Base-by-base conservation (phyloP, 164 flowering plant species). In the Umbellularia californica region DNA sequence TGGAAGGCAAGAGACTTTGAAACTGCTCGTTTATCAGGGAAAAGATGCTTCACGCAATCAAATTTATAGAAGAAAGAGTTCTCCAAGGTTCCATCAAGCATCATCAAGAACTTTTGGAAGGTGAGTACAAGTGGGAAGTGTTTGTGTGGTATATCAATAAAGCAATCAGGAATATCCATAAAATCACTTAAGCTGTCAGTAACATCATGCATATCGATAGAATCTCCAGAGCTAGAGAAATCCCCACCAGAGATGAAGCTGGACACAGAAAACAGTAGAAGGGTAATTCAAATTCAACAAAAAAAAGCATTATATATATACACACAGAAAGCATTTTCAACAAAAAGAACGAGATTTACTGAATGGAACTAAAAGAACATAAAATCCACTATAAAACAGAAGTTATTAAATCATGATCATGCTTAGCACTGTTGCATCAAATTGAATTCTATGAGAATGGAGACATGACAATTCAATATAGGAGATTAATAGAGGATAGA, bases 11-110 rank as follows among this genome's bases (percentile, higher is more conserved):
- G 67, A n/a, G 93, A 86, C 47, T 79, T 77, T 51, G 80, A 77
- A 68, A 65, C 74, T 71, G 60, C 76, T 27, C 19, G 58, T 67
- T 69, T 67, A 17, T 65, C 81, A 15, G 15, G 73, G 30, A 69
- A 80, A 47, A 73, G 62, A 27, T 78, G 74, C 69, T 80, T 71
- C 19, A 75, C 28, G 15, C 79, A 82, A 69, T 51, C 78, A 65
- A 91, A 91, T 66, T 87, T 82, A 47, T 84, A 80, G 75, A 93
- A 93, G 70, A 77, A 93, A 1, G 98, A 91, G 27, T 58, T 78
- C 17, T 85, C 85, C 52, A 90, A 14, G 2, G 88, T 87, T 6
- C 90, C 90, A 78, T 93, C 96, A 58, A 93, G 93, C 96, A 93
- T 93, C 83, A 90, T 71, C 76, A 93, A 76, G 76, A 93, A 88